These are phyloP conservation scores for Styphnolobium japonicum DNA, from an alignment of 306 rosid species.

Conservation along the genomic window DNA sequence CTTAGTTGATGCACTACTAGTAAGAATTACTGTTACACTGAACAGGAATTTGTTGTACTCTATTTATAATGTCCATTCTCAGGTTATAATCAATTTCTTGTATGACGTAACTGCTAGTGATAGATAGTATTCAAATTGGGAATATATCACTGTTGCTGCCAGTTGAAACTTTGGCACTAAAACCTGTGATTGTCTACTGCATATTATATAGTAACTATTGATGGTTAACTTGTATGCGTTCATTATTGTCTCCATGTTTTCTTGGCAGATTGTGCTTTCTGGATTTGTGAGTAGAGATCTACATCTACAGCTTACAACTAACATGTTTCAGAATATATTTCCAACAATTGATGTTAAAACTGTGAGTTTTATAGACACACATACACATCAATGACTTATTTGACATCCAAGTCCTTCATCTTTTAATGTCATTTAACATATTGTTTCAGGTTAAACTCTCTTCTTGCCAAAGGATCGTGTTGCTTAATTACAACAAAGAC, in stretches of 20 bases:
- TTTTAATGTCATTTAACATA: constrained; percentile 17
- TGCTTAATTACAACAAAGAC: constrained; percentile 91
- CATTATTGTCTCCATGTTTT: background rate
- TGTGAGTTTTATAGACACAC: constrained; percentile 48
- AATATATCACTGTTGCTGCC: background rate
- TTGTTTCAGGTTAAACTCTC: constrained; percentile 79
- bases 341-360: constrained; percentile 94
- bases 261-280: constrained; percentile 84
- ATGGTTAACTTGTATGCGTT: background rate
- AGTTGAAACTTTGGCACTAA: background rate
- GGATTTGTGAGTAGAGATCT: constrained; percentile 81
- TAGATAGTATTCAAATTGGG: background rate
- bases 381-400: background rate
- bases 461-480: constrained; percentile 90
- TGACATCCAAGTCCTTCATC: background rate
- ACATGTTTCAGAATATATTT: constrained; percentile 87
- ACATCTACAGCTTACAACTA: constrained; percentile 72
- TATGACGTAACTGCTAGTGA: background rate
- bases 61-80: background rate
- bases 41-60: background rate
- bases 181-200: background rate
- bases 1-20: background rate
- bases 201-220: background rate
- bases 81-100: background rate
- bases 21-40: background rate